Evolutionary conservation across 352 stramenopile species (phyloP).

Genomic region (Pythium plurisporium): DNA sequence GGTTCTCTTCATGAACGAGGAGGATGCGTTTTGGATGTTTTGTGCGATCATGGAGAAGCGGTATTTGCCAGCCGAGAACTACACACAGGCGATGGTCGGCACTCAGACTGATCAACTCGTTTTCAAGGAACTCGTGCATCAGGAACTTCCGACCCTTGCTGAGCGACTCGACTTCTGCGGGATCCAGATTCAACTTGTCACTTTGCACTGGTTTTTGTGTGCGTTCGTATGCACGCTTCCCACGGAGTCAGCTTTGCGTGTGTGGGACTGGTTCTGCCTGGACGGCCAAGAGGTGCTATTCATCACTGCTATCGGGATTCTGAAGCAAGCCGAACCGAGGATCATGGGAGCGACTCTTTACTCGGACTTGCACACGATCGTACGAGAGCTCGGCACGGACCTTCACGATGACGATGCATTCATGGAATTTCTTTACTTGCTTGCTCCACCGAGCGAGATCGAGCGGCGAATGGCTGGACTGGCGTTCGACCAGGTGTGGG

Average conservation of each 20-base stretch:
- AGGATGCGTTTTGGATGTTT: constrained; percentile 80
- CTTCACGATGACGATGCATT: constrained; percentile 49
- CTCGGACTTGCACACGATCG: constrained; percentile 35
- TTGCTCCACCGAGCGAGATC: constrained; percentile 12
- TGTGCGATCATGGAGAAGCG: constrained; percentile 56
- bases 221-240: constrained; percentile 78
- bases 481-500: not conserved
- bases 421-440: constrained; percentile 29
- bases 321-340: constrained; percentile 31
- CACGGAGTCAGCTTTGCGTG: constrained; percentile 56
- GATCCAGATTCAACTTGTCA: constrained; percentile 68
- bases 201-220: constrained; percentile 84
- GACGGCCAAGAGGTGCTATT: constrained; percentile 60
- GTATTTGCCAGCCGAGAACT: constrained; percentile 68
- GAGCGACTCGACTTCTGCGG: constrained; percentile 28
- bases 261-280: constrained; percentile 79
- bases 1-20: constrained; percentile 63
- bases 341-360: constrained; percentile 33
- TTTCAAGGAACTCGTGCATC: constrained; percentile 52
- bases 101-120: constrained; percentile 72
- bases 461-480: not conserved
- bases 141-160: constrained; percentile 40
- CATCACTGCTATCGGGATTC: constrained; percentile 36
- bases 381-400: constrained; percentile 42
- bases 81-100: constrained; percentile 69